Evolutionary conservation across 257 asterid genomes (phyloP).

Genomic region (Paulownia fortunei): DNA sequence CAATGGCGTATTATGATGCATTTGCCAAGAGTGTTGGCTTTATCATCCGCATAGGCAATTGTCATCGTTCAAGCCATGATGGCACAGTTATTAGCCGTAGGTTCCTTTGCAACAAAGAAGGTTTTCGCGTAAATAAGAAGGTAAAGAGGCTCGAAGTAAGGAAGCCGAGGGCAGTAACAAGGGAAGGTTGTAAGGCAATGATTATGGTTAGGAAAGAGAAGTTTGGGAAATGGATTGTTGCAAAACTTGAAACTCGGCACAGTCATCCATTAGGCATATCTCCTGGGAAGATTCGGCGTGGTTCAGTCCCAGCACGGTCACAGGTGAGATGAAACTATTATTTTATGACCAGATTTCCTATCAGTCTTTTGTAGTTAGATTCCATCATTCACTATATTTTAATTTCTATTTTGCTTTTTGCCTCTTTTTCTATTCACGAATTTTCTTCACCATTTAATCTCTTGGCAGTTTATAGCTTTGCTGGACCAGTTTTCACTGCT

Average conservation of each 20-base stretch:
- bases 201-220: slow-evolving; percentile 52
- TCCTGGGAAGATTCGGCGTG: slow-evolving; percentile 15
- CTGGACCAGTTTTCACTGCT: neutral
- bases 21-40: slow-evolving; percentile 56
- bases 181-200: slow-evolving; percentile 72
- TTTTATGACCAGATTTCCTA: neutral
- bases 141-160: slow-evolving; percentile 42
- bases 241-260: slow-evolving; percentile 42
- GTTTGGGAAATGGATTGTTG: slow-evolving; percentile 49
- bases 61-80: slow-evolving; percentile 58
- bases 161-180: slow-evolving; percentile 46
- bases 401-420: neutral
- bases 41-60: slow-evolving; percentile 56
- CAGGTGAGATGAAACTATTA: slow-evolving; percentile 23
- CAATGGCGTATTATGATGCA: slow-evolving; percentile 51
- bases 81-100: slow-evolving; percentile 53
- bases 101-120: slow-evolving; percentile 60
- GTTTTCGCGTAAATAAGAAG: slow-evolving; percentile 49
- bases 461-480: neutral
- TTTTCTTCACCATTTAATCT: neutral
- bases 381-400: neutral
- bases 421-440: neutral
- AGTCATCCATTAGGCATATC: slow-evolving; percentile 33
- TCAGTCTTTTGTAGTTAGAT: neutral
- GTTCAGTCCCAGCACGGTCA: slow-evolving; percentile 6